These are phyloP conservation scores for Adansonia rubrostipa DNA, from an alignment of 441 rosid species.

Conservation along the genomic window DNA sequence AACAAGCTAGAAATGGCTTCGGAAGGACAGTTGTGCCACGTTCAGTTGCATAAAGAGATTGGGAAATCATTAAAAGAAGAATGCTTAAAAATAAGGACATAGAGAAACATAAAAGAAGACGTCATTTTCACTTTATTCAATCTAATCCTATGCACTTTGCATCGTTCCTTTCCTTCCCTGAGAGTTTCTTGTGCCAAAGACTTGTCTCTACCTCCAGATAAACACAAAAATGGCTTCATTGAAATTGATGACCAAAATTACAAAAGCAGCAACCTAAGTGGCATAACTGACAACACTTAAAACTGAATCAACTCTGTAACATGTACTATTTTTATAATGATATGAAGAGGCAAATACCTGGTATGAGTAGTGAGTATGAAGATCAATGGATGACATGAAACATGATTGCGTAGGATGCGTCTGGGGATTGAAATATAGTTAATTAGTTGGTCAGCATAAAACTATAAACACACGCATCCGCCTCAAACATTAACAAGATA, in stretches of 20 bases:
- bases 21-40: neutral
- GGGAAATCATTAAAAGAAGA: neutral
- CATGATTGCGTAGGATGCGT: slow-evolving; percentile 99
- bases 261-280: neutral
- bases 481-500: slow-evolving; percentile 1
- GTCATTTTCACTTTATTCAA: neutral
- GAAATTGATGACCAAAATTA: neutral
- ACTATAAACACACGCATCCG: neutral
- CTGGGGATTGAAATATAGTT: slow-evolving; percentile 50
- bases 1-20: neutral
- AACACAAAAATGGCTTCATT: neutral
- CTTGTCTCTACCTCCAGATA: neutral
- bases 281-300: neutral
- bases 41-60: neutral
- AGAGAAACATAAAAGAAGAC: neutral
- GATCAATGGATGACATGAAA: slow-evolving; percentile 97
- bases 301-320: neutral
- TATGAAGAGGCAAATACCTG: slow-evolving; percentile 55
- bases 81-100: neutral
- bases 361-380: slow-evolving; percentile 96
- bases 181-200: neutral
- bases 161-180: neutral
- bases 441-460: slow-evolving; percentile 15
- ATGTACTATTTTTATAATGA: neutral
- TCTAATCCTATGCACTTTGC: neutral